phyloP scores from a whole-genome alignment of 306 rosid genomes.

The Trifolium fragiferum region DNA sequence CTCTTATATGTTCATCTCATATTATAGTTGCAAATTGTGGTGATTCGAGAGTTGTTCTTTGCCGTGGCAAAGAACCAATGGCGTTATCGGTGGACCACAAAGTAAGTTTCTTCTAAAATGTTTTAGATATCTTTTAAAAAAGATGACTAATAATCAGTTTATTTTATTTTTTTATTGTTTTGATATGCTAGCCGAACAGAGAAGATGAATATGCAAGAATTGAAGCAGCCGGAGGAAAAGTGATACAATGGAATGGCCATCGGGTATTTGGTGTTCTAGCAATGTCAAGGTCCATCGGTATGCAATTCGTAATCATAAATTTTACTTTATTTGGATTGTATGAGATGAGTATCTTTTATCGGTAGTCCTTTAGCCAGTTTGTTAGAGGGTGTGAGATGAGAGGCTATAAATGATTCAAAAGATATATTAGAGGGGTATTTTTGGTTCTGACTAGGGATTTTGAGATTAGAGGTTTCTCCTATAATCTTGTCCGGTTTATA shows the following conservation, averaged over 20 bases:
- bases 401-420: not conserved
- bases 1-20: constrained; percentile 81
- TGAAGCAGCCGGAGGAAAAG: constrained; percentile 97
- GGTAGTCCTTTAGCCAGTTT: not conserved
- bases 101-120: constrained; percentile 50
- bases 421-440: not conserved
- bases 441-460: not conserved
- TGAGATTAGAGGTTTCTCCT: not conserved
- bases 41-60: constrained; percentile 91
- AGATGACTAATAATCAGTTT: constrained; percentile 29
- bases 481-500: not conserved
- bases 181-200: constrained; percentile 74
- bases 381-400: not conserved
- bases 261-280: constrained; percentile 97
- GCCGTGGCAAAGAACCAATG: constrained; percentile 86
- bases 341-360: not conserved
- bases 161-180: constrained; percentile 35
- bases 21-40: constrained; percentile 89
- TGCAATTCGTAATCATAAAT: constrained; percentile 32
- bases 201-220: constrained; percentile 93
- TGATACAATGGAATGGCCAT: constrained; percentile 94
- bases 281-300: constrained; percentile 98
- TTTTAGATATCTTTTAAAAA: constrained; percentile 6
- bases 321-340: constrained; percentile 9
- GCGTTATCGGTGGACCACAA: constrained; percentile 92